Percentiles rank a stretch among this genome's conserved stretches.
These are phyloP conservation scores for Tuber magnatum DNA, from an alignment of 495 filamentous ascomycete species.

Conservation along the genomic window DNA sequence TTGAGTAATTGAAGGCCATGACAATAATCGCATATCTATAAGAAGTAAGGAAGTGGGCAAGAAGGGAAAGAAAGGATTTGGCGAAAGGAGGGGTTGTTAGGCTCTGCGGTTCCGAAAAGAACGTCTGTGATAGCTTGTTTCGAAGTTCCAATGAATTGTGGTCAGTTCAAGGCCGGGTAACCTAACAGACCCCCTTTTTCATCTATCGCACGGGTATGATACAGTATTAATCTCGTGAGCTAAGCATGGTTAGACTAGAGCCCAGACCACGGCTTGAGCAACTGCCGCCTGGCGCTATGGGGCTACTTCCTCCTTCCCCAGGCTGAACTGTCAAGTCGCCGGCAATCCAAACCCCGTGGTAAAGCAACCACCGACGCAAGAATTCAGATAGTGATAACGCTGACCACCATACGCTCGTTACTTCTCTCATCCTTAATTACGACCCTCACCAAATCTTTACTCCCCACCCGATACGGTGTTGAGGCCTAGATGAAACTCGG, in stretches of 20 bases:
- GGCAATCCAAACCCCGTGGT: background rate
- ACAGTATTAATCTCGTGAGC: background rate
- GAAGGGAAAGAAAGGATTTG: background rate
- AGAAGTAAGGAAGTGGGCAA: background rate
- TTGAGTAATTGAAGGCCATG: background rate
- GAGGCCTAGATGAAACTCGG: background rate
- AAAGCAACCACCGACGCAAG: background rate
- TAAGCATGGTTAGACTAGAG: background rate
- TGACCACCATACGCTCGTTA: background rate
- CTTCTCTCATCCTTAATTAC: background rate
- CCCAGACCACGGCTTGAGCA: background rate
- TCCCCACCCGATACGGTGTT: background rate
- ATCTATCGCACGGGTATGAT: background rate
- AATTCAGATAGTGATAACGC: background rate
- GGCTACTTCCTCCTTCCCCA: background rate
- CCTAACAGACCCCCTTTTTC: background rate
- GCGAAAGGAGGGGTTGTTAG: background rate
- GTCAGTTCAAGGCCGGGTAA: background rate
- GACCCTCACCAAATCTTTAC: background rate
- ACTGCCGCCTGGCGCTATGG: background rate
- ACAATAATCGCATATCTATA: slow-evolving; percentile 3
- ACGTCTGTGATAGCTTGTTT: background rate
- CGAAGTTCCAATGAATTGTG: background rate
- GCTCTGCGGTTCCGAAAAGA: background rate
- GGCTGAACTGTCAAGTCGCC: background rate